phyloP scores from a whole-genome alignment of 805 yeast genomes.

The Ogataea corticis region DNA sequence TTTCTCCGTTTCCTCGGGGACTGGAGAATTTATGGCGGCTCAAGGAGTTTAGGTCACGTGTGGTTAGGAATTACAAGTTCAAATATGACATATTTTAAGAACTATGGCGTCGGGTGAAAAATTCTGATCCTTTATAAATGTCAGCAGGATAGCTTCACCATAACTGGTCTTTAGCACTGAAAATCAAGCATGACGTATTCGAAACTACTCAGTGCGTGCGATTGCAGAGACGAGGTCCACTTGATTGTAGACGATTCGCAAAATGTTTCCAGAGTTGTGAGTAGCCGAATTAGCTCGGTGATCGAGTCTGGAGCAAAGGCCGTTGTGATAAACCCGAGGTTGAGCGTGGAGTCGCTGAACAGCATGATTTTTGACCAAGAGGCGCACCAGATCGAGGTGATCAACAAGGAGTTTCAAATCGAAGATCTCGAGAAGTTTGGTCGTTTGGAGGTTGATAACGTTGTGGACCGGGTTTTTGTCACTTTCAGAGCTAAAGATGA shows the following conservation, averaged over 20 bases:
- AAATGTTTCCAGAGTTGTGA: constrained; percentile 37
- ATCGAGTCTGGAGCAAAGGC: constrained; percentile 58
- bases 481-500: constrained; percentile 35
- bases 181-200: background rate
- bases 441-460: constrained; percentile 55
- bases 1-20: background rate
- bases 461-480: constrained; percentile 80
- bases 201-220: constrained; percentile 41
- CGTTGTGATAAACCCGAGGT: constrained; percentile 42
- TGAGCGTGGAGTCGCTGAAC: constrained; percentile 16
- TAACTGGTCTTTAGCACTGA: background rate
- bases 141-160: background rate
- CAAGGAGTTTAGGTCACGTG: constrained; percentile 2
- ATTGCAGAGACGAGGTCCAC: constrained; percentile 53
- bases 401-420: constrained; percentile 36
- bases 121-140: background rate
- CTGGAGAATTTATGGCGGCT: background rate
- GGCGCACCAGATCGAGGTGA: constrained; percentile 14
- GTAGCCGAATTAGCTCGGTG: constrained; percentile 48
- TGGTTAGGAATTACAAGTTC: background rate
- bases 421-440: constrained; percentile 59
- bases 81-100: background rate
- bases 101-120: background rate
- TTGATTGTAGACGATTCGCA: constrained; percentile 54
- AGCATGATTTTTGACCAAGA: constrained; percentile 17